A percentile compares a stretch with the other conserved stretches of the same genome.
These are phyloP conservation scores for Coniophora puteana DNA, from an alignment of 1,284 basidiomycete species.

Conservation along the genomic window DNA sequence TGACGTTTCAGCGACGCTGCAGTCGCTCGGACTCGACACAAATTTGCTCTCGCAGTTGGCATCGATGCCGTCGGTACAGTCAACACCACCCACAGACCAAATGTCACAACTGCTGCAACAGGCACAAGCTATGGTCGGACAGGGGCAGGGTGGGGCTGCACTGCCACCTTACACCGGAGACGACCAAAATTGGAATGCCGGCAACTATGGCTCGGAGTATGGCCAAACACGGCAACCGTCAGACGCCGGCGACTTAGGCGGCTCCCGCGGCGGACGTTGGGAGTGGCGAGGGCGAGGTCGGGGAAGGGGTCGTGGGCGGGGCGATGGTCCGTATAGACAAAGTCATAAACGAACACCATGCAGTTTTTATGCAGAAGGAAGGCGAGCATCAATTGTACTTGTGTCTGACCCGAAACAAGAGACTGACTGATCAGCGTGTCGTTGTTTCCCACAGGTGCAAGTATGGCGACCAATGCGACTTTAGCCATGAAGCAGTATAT, in stretches of 20 bases:
- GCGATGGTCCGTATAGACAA: conserved; percentile 59
- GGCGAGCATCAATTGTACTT: conserved; percentile 63
- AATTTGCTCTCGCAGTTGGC: conserved; percentile 36
- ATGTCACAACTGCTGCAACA: conserved; percentile 62
- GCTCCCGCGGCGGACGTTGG: conserved; percentile 39
- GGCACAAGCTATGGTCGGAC: conserved; percentile 32
- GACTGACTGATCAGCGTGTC: conserved; percentile 46
- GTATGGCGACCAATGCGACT: conserved; percentile 83
- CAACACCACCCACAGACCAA: conserved; percentile 54
- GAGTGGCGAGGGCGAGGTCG: conserved; percentile 35
- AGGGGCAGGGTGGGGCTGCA: conserved; percentile 20
- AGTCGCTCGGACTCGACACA: conserved; percentile 26
- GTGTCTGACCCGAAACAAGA: conserved; percentile 33
- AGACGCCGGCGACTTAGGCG: conserved; percentile 34
- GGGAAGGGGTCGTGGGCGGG: conserved; percentile 50
- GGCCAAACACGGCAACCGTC: too few relatives aligned
- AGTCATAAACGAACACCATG: conserved; percentile 79
- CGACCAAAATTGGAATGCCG: conserved; percentile 24
- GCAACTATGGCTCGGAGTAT: conserved; percentile 31
- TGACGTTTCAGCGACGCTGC: conserved; percentile 11
- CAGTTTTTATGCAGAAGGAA: conserved; percentile 84
- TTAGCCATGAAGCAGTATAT: conserved; percentile 56
- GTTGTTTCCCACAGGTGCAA: conserved; percentile 72
- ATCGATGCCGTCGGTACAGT: conserved; percentile 33
- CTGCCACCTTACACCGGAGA: conserved; percentile 21